Percentiles rank a stretch among this genome's conserved stretches.
These are phyloP conservation scores for Mycosphaerella arachidis DNA, from an alignment of 2,329 filamentous ascomycete genomes.

Conservation along the genomic window DNA sequence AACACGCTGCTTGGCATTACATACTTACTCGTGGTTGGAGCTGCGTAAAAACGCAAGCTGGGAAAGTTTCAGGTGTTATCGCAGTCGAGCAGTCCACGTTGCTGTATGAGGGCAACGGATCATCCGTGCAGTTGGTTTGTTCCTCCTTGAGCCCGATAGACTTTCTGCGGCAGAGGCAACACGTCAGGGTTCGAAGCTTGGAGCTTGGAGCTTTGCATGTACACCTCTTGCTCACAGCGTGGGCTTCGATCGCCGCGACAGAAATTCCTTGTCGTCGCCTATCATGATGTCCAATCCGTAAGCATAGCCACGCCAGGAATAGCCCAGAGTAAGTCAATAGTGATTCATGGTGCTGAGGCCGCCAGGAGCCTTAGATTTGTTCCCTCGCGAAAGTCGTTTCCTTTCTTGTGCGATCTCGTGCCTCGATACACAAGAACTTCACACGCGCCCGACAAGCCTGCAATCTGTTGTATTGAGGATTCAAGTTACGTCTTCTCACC, in stretches of 20 bases:
- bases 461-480: neutral
- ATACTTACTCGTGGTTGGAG: neutral
- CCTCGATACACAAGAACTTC: neutral
- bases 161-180: neutral
- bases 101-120: neutral
- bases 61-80: neutral
- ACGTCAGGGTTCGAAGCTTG: neutral
- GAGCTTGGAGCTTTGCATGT: neutral
- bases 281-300: neutral
- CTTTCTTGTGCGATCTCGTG: neutral
- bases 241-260: neutral
- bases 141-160: neutral
- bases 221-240: neutral
- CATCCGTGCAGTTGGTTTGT: neutral
- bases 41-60: neutral
- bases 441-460: neutral
- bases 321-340: neutral
- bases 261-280: neutral
- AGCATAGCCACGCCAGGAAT: neutral
- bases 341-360: neutral
- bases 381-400: neutral
- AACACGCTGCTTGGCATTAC: neutral
- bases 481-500: neutral
- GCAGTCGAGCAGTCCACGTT: neutral
- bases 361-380: neutral